These are phyloP conservation scores for Chytriomyces sp. DNA, from an alignment of 192 early-diverging fungal species.

Conservation along the genomic window DNA sequence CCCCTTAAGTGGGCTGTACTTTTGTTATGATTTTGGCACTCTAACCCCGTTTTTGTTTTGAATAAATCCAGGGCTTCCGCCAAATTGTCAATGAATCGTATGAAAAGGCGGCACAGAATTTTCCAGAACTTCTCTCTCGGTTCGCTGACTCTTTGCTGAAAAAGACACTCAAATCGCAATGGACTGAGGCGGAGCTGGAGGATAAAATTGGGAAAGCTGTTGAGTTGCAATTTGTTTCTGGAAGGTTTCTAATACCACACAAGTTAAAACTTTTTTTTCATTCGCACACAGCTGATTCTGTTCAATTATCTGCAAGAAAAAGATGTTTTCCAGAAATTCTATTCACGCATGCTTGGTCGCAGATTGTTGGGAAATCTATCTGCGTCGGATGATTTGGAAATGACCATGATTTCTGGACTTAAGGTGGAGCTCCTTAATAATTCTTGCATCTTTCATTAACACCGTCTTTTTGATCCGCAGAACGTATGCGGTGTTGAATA, in stretches of 20 bases:
- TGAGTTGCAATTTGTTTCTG: slow-evolving; percentile 27
- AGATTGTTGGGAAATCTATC: slow-evolving; percentile 76
- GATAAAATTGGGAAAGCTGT: slow-evolving; percentile 68
- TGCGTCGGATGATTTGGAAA: slow-evolving; percentile 78
- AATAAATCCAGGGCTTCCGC: slow-evolving; percentile 63
- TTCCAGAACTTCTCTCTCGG: slow-evolving; percentile 80
- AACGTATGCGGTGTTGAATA: slow-evolving; percentile 84
- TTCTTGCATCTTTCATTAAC: too few relatives aligned
- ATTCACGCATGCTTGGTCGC: slow-evolving; percentile 80
- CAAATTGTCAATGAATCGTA: slow-evolving; percentile 67
- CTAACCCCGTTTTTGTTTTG: slow-evolving; percentile 1
- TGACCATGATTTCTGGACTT: slow-evolving; percentile 77
- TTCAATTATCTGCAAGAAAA: slow-evolving; percentile 92
- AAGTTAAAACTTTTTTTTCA: neutral
- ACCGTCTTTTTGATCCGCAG: too few relatives aligned
- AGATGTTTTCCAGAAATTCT: slow-evolving; percentile 92
- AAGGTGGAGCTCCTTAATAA: too few relatives aligned
- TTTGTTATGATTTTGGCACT: neutral
- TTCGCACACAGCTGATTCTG: slow-evolving; percentile 67
- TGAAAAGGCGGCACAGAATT: slow-evolving; percentile 53
- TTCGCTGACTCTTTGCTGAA: slow-evolving; percentile 79
- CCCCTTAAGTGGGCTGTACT: too few relatives aligned
- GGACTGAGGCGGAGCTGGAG: slow-evolving; percentile 69
- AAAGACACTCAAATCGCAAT: slow-evolving; percentile 54
- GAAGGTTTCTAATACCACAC: neutral